Base-by-base conservation (phyloP, 139 green algal genomes). In the Tetraselmis chui region DNA sequence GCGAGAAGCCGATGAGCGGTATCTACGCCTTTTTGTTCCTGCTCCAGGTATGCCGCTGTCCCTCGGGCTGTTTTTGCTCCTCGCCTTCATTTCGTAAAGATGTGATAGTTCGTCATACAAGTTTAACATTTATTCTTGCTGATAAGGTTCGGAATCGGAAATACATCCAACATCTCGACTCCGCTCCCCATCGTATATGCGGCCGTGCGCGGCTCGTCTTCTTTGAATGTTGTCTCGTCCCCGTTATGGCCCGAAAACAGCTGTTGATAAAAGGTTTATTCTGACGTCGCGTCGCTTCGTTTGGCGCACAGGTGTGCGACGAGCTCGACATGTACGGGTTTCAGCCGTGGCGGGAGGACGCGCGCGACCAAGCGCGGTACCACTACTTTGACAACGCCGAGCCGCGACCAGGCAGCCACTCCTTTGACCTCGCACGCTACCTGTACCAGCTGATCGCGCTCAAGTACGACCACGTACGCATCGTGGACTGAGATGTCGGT, bases 1-100 rank as follows among this genome's bases (percentile, higher is more conserved):
- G 83, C 23, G 83, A 87, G 79, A 87, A 87, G 83, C 83, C 83
- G 28, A 87, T 87, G 83, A 80, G 32, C 32, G 83, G 83, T 5
- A 84, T 84, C 75, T 87, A 87, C 79, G 79, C 83, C 22, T 75
- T 84, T 18, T 58, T 87, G 31, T 84, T 82, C n/a, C 59, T 26
- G 27, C 75, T 87, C 2, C 28, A 80, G 76, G 76, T 45, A 32
- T n/a, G n/a, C n/a, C n/a, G n/a, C n/a, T n/a, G n/a, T n/a, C n/a
- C n/a, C n/a, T n/a, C n/a, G n/a, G n/a, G n/a, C n/a, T n/a, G n/a
- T n/a, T n/a, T n/a, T n/a, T n/a, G n/a, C n/a, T n/a, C n/a, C n/a
- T n/a, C n/a, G n/a, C n/a, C n/a, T n/a, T n/a, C n/a, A n/a, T n/a
- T n/a, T n/a, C n/a, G n/a, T n/a, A n/a, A n/a, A n/a, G n/a, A n/a